phyloP scores from a whole-genome alignment of 176 grass and related monocot genomes.

The Metroxylon sagu region DNA sequence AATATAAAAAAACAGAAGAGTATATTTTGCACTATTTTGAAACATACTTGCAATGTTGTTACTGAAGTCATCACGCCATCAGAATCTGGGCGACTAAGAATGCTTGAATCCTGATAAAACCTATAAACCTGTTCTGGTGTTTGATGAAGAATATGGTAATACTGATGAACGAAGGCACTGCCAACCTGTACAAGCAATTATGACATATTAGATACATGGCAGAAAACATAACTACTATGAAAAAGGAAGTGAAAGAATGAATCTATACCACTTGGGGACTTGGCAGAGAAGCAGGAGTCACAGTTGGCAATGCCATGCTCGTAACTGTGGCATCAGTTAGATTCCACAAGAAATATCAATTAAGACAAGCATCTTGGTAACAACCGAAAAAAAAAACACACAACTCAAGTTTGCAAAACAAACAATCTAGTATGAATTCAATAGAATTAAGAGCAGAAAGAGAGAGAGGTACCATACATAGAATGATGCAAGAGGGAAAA shows the following conservation, averaged over 20 bases:
- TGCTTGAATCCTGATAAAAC: constrained; percentile 85
- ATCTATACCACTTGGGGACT: constrained; percentile 17
- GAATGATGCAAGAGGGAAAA: too few species aligned
- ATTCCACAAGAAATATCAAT: not conserved
- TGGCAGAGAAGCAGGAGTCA: constrained; percentile 9
- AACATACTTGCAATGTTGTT: constrained; percentile 57
- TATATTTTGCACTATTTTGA: constrained; percentile 1
- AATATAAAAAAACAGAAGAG: not conserved
- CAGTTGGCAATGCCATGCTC: constrained; percentile 17
- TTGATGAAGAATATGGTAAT: constrained; percentile 68
- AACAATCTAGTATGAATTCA: too few species aligned
- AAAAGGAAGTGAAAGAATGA: not conserved
- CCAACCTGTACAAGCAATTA: constrained; percentile 45
- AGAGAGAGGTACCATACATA: too few species aligned
- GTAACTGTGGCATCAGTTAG: not conserved
- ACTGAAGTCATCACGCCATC: constrained; percentile 52
- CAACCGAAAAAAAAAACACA: too few species aligned
- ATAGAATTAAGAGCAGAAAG: too few species aligned
- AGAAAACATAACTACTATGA: not conserved
- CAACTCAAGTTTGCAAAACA: too few species aligned
- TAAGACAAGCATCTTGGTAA: too few species aligned
- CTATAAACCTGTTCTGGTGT: constrained; percentile 66
- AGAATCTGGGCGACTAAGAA: constrained; percentile 44
- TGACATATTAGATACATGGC: not conserved
- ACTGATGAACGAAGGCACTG: constrained; percentile 77